Evolutionary conservation across 371 early-diverging fungal genomes (phyloP).

Genomic region (Quaeritorhiza haematococci): DNA sequence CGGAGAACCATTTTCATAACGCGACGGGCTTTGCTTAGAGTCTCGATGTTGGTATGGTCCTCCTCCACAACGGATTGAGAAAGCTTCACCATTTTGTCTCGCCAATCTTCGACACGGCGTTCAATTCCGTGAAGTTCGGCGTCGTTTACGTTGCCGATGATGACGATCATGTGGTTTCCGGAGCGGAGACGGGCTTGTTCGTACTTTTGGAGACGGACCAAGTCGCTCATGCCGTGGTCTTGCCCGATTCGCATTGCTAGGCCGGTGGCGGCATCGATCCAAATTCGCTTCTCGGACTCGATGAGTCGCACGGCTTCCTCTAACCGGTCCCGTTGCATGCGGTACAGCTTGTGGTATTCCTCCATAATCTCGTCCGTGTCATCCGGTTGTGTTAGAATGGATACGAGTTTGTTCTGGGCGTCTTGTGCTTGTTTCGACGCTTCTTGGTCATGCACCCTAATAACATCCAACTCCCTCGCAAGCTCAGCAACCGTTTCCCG

Average conservation of each 20-base stretch:
- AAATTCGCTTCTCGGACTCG: conserved; percentile 44
- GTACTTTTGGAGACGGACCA: conserved; percentile 35
- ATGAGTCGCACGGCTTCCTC: conserved; percentile 37
- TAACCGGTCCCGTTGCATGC: conserved; percentile 46
- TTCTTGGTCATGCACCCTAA: conserved; percentile 35
- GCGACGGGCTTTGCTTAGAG: conserved; percentile 33
- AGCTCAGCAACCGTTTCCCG: conserved; percentile 37
- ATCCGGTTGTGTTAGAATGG: conserved; percentile 40
- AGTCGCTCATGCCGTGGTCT: conserved; percentile 45
- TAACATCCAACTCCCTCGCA: conserved; percentile 34
- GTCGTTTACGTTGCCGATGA: conserved; percentile 34
- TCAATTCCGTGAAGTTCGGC: conserved; percentile 32
- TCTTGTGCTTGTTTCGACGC: conserved; percentile 42
- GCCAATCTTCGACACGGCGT: conserved; percentile 42
- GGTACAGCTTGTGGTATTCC: conserved; percentile 50
- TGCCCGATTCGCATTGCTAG: conserved; percentile 46
- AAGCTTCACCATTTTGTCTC: conserved; percentile 26
- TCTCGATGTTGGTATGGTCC: conserved; percentile 37
- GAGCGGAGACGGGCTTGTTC: conserved; percentile 37
- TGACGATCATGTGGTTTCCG: conserved; percentile 39
- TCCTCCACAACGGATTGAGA: conserved; percentile 44
- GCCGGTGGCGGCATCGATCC: conserved; percentile 46
- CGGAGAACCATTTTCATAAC: conserved; percentile 40
- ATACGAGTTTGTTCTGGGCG: conserved; percentile 38
- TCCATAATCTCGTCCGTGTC: conserved; percentile 45